These are phyloP conservation scores for Lactarius vividus DNA, from an alignment of 768 basidiomycete species.

Conservation along the genomic window DNA sequence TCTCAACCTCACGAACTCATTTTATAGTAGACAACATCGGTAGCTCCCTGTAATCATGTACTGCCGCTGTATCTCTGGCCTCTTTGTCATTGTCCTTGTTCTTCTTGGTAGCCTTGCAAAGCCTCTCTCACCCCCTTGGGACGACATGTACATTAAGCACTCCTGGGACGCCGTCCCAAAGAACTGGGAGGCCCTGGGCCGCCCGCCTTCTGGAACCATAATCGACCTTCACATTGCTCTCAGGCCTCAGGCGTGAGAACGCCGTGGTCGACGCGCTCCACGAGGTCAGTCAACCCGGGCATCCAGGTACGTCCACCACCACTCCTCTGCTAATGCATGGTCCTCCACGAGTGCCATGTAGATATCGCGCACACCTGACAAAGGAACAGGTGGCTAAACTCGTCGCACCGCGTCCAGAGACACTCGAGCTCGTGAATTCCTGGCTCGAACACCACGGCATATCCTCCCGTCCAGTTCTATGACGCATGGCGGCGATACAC, in stretches of 20 bases:
- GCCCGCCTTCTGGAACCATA: not conserved
- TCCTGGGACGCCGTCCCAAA: not conserved
- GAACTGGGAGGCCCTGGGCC: not conserved
- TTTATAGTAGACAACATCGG: too few species aligned
- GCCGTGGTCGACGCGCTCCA: not conserved
- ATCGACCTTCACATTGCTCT: not conserved
- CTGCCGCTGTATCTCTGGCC: not conserved
- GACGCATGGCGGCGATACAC: not conserved
- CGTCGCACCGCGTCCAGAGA: not conserved
- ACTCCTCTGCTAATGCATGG: not conserved
- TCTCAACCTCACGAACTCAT: too few species aligned
- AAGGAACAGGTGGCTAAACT: not conserved
- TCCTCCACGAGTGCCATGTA: not conserved
- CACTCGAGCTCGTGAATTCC: not conserved
- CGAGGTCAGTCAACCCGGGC: not conserved
- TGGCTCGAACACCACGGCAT: not conserved
- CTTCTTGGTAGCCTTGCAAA: not conserved
- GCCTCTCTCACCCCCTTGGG: not conserved
- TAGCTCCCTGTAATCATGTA: not conserved
- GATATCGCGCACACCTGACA: not conserved
- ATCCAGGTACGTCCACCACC: not conserved
- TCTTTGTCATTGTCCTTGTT: not conserved
- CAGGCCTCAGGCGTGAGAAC: not conserved
- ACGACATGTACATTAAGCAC: not conserved
- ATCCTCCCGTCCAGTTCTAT: not conserved